Percentiles rank a stretch among this genome's conserved stretches.
phyloP scores from a whole-genome alignment of 345 rosid genomes.

The Moricandia arvensis region DNA sequence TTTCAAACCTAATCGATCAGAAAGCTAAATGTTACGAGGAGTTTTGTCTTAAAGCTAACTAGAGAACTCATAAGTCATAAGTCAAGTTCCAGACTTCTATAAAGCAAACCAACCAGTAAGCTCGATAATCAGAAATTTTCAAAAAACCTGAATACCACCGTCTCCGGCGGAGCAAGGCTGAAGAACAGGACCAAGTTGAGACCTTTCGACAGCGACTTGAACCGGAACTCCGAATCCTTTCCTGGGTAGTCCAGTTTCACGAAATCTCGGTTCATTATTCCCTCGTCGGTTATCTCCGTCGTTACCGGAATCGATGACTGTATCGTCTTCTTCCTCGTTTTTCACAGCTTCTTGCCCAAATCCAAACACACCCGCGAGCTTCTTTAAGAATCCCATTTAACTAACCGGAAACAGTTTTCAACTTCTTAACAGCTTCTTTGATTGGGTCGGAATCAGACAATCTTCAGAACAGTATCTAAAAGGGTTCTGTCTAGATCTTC shows the following conservation, averaged over 20 bases:
- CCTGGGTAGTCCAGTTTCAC: conserved; percentile 68
- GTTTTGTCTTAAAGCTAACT: neutral
- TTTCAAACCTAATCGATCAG: neutral
- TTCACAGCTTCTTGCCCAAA: conserved; percentile 43
- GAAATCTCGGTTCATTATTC: conserved; percentile 38
- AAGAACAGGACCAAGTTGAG: conserved; percentile 58
- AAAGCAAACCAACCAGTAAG: neutral
- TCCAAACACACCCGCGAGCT: conserved; percentile 80
- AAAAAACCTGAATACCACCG: conserved; percentile 88
- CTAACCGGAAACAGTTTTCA: neutral
- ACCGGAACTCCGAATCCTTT: conserved; percentile 87
- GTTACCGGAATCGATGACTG: conserved; percentile 10
- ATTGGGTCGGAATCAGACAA: neutral
- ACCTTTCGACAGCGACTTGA: conserved; percentile 72
- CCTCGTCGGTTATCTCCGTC: conserved; percentile 18
- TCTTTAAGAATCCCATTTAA: conserved; percentile 79
- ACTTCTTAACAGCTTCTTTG: neutral
- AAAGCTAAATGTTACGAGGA: neutral
- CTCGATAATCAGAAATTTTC: neutral
- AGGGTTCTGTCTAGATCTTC: neutral
- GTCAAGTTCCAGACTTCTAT: neutral
- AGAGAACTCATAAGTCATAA: neutral
- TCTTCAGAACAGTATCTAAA: neutral
- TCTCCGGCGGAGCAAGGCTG: conserved; percentile 64
- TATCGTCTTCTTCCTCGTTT: conserved; percentile 38